A percentile compares a stretch with the other conserved stretches of the same genome.
Evolutionary conservation across 371 early-diverging fungal genomes (phyloP).

Genomic region (Blakeslea trispora): DNA sequence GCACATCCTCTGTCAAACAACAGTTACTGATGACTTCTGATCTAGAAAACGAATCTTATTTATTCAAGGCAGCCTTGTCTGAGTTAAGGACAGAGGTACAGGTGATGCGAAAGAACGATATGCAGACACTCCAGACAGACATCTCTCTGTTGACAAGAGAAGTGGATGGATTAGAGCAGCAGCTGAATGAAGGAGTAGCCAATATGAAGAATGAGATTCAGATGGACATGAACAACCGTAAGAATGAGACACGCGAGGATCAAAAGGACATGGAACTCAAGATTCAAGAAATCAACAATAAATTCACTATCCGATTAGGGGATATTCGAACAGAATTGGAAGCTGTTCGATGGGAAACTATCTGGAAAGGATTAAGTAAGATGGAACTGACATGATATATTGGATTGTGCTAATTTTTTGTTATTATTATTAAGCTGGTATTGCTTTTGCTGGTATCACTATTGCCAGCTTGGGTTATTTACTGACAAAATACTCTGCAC

Average conservation of each 20-base stretch:
- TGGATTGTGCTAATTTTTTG: too few relatives aligned
- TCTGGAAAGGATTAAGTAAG: slow-evolving; percentile 69
- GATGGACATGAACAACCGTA: slow-evolving; percentile 89
- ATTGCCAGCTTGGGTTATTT: slow-evolving; percentile 47
- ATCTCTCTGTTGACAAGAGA: slow-evolving; percentile 75
- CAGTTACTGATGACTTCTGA: slow-evolving; percentile 45
- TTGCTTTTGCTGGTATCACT: slow-evolving; percentile 39
- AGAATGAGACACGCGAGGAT: slow-evolving; percentile 80
- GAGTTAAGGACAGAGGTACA: slow-evolving; percentile 89
- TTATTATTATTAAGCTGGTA: slow-evolving; percentile 30
- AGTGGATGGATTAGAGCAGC: slow-evolving; percentile 75
- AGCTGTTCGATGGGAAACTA: slow-evolving; percentile 81
- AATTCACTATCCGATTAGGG: slow-evolving; percentile 76
- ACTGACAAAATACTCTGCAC: slow-evolving; percentile 35
- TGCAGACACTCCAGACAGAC: slow-evolving; percentile 74
- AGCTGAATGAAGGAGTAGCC: slow-evolving; percentile 73
- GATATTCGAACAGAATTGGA: slow-evolving; percentile 88
- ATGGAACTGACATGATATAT: neutral
- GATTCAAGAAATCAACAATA: slow-evolving; percentile 86
- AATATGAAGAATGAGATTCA: slow-evolving; percentile 83
- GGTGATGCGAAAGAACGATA: slow-evolving; percentile 85
- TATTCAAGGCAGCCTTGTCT: slow-evolving; percentile 76
- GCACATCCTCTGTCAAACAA: slow-evolving; percentile 29
- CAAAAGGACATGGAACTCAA: slow-evolving; percentile 80
- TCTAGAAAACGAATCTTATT: slow-evolving; percentile 63